Base-by-base conservation (phyloP, 345 rosid species). In the Orychophragmus violaceus region DNA sequence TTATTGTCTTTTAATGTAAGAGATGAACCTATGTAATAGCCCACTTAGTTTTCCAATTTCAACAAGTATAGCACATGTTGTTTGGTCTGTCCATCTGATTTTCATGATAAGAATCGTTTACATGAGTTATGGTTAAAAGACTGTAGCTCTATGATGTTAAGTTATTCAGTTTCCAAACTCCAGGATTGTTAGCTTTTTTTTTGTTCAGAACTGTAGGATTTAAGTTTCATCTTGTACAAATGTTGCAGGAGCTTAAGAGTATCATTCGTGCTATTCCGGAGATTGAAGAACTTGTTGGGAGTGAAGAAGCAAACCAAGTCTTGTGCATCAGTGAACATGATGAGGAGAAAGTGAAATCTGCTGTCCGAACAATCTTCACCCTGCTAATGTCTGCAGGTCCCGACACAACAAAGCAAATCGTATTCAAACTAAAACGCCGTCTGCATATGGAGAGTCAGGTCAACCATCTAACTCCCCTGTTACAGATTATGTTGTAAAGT, bases 231-330 rank as follows among this genome's bases (percentile, higher is more conserved):
- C 21, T 28, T 39, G 60, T 62, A 3, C 46, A 3, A 58, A 58
- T 62, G 19, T 59, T 44, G 21, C 85, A 95, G 99, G 99, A 95
- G 80, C 96, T 95, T 64, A 89, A 85, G 80, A 71, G 66, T 50
- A 87, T 91, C 55, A 81, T 95, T 80, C 79, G 77, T 33, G 81
- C 74, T 70, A 76, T 89, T 67, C 96, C 96, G 2, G 99, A 95
- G 84, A 81, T 95, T 2, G 83, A 82, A 35, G 89, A 95, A 70
- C 70, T 95, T 74, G 82, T 95, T 71, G 95, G 93, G 18, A 71
- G 53, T 48, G 79, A 67, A 71, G 90, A 82, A 50, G 82, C 82
- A 42, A 78, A 77, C 70, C 77, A 77, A 78, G 70, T 81, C 33
- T 69, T 82, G 42, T 55, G 76, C 59, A 60, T 87, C 63, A 76